Conservation (phyloP, 805 yeast genomes). For the Metschnikowia shivogae region DNA sequence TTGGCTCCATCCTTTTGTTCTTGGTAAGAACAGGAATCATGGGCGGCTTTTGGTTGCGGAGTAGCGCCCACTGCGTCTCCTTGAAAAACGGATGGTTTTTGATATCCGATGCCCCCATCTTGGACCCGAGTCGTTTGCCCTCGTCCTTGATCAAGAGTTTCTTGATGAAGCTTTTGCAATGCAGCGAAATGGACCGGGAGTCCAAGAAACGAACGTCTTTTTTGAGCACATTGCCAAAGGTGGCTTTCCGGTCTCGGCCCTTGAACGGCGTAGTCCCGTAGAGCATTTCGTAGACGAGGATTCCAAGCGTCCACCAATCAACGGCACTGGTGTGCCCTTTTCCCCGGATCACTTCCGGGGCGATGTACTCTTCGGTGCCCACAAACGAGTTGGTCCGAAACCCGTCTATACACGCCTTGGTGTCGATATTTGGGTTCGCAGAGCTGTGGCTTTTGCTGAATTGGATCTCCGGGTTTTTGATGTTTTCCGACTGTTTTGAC, state of each 20-base stretch:
- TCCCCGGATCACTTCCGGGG: slow-evolving; percentile 96
- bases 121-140: slow-evolving; percentile 80
- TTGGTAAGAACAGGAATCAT: slow-evolving; percentile 77
- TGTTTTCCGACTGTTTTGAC: slow-evolving; percentile 78
- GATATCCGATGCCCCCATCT: slow-evolving; percentile 92
- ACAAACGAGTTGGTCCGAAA: slow-evolving; percentile 97
- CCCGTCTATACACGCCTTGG: slow-evolving; percentile 92
- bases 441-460: slow-evolving; percentile 31
- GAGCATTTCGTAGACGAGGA: slow-evolving; percentile 88
- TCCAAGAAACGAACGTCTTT: slow-evolving; percentile 81
- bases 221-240: slow-evolving; percentile 83
- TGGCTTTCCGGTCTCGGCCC: slow-evolving; percentile 82
- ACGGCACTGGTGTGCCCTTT: slow-evolving; percentile 97
- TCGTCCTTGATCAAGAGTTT: slow-evolving; percentile 88
- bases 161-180: slow-evolving; percentile 74
- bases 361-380: slow-evolving; percentile 97
- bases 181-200: slow-evolving; percentile 58
- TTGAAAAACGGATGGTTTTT: slow-evolving; percentile 90
- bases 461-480: slow-evolving; percentile 71
- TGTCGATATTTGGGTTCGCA: slow-evolving; percentile 69
- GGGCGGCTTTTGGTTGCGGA: slow-evolving; percentile 92
- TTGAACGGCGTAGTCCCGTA: slow-evolving; percentile 96
- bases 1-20: slow-evolving; percentile 18
- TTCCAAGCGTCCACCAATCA: slow-evolving; percentile 99
- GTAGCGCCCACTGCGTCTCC: slow-evolving; percentile 89